Evolutionary conservation across 2,329 filamentous ascomycete genomes (phyloP).

Genomic region (Arthrocladium fulminans): DNA sequence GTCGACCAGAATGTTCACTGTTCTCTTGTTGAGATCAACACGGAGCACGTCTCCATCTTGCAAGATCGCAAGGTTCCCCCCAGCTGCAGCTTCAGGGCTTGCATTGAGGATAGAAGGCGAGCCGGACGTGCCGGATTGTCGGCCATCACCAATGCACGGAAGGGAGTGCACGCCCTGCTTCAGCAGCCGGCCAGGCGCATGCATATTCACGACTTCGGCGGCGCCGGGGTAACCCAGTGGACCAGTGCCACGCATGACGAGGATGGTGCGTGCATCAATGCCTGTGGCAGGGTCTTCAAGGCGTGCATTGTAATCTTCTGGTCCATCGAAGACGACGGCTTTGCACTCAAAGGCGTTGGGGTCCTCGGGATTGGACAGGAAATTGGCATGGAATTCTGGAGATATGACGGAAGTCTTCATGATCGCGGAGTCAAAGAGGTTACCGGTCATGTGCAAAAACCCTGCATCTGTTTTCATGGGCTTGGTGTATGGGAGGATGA

Average conservation of each 20-base stretch:
- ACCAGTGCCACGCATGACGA: slow-evolving; percentile 43
- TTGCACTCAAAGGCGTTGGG: slow-evolving; percentile 42
- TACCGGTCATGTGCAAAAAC: slow-evolving; percentile 43
- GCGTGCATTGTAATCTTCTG: slow-evolving; percentile 40
- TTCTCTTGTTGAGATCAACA: slow-evolving; percentile 42
- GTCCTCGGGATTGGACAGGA: slow-evolving; percentile 38
- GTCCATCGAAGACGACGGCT: slow-evolving; percentile 44
- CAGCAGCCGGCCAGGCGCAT: slow-evolving; percentile 38
- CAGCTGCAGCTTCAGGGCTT: slow-evolving; percentile 46
- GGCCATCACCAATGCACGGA: slow-evolving; percentile 46
- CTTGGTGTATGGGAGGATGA: slow-evolving; percentile 38
- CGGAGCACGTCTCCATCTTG: slow-evolving; percentile 42
- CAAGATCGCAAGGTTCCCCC: slow-evolving; percentile 45
- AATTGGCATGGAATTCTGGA: slow-evolving; percentile 36
- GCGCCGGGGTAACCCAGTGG: slow-evolving; percentile 44
- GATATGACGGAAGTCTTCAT: slow-evolving; percentile 48
- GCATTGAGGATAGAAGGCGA: slow-evolving; percentile 50
- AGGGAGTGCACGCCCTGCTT: slow-evolving; percentile 40
- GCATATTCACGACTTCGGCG: slow-evolving; percentile 47
- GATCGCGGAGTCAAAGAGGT: slow-evolving; percentile 43
- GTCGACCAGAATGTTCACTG: slow-evolving; percentile 41
- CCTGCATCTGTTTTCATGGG: slow-evolving; percentile 45
- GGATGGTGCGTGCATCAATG: slow-evolving; percentile 37
- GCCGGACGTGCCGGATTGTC: slow-evolving; percentile 48
- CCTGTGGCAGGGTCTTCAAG: slow-evolving; percentile 34